Base-by-base conservation (phyloP, 352 stramenopile species). In the Pythium sp. region DNA sequence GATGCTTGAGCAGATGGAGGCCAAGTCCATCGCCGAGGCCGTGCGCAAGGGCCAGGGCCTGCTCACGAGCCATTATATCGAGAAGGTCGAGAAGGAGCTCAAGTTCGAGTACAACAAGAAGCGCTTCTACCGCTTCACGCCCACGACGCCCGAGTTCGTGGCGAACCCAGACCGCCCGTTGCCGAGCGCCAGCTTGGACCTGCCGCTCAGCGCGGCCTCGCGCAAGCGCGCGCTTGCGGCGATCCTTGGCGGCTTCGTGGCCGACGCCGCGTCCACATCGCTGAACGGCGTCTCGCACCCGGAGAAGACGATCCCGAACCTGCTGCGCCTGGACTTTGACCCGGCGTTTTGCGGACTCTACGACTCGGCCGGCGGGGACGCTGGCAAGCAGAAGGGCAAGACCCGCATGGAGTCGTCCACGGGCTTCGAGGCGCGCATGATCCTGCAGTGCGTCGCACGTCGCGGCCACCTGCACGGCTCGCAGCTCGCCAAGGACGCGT, bases 61-160 rank as follows among this genome's bases (percentile, higher is more conserved):
- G 62, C 59, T 92, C 55, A 81, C 80, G 12, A 75, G 79, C 36
- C 80, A 75, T 6, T 93, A 89, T 72, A 91, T 93, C 43, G 83
- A 92, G 63, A 92, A 92, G 57, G 86, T 93, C 34, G 83, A 92
- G 63, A 91, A 89, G 67, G 86, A 93, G 67, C 76, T 83, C 73
- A 91, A 91, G 77, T 94, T 92, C 55, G 82, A 91, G 77, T 92
- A 92, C 78, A 86, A 82, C 73, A 89, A 87, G 74, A 92, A 91
- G 68, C 76, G 79, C 32, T 94, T 92, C 72, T 94, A 87, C 62
- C 81, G 82, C 28, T 94, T 92, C 71, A 92, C 84, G 49, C 76
- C 79, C 72, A 91, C 84, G 11, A 92, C 86, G 3, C 86, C 84
- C 5, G 86, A 93, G 66, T 91, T 91, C 69, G 81, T 92, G 26